These are phyloP conservation scores for Tetramitus jugosus DNA, from an alignment of 208 protist genomes.

Conservation along the genomic window DNA sequence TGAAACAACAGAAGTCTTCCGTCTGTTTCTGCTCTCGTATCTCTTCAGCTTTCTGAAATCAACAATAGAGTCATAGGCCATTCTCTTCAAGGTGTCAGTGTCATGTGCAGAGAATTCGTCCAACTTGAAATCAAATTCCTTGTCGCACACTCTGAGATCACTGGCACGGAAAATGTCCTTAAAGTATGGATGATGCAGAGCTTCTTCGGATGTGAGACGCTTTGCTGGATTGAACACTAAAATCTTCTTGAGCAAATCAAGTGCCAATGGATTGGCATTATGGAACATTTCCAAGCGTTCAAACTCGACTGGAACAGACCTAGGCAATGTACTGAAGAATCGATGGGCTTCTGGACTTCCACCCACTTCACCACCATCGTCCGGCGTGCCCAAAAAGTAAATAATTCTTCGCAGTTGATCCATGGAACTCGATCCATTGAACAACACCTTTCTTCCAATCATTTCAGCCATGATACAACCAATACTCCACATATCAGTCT, in stretches of 20 bases:
- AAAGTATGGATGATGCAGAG: not conserved
- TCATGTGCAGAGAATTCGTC: too few relatives aligned
- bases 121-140: too few relatives aligned
- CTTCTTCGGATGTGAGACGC: not conserved
- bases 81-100: not conserved
- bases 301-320: too few relatives aligned
- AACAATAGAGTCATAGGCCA: conserved; percentile 3
- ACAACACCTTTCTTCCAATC: not conserved
- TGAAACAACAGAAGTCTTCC: too few relatives aligned
- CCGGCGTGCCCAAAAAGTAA: not conserved
- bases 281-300: too few relatives aligned
- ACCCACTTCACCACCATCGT: not conserved
- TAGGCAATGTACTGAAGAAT: not conserved
- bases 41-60: too few relatives aligned
- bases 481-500: not conserved
- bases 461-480: conserved; percentile 10
- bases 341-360: not conserved
- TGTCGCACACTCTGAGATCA: not conserved
- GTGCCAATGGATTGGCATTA: not conserved
- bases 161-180: not conserved
- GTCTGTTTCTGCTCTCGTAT: too few relatives aligned
- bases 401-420: not conserved
- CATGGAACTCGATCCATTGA: not conserved
- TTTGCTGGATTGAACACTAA: not conserved
- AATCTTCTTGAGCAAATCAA: conserved; percentile 8